Percentiles rank a stretch among this genome's conserved stretches.
phyloP scores from a whole-genome alignment of 2,329 filamentous ascomycete genomes.

The Epichloe baconii region DNA sequence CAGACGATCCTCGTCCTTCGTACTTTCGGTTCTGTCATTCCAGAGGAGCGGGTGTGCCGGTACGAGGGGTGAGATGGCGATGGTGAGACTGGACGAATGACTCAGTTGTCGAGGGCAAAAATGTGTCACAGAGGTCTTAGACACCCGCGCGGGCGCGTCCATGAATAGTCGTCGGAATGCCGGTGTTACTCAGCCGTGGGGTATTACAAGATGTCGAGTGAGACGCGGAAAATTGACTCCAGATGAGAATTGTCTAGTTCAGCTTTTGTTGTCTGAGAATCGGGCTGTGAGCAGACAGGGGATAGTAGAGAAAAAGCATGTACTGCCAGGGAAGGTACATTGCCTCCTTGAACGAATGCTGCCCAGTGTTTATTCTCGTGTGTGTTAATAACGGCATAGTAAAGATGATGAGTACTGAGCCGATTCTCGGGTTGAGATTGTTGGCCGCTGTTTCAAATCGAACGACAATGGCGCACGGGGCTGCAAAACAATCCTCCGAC shows the following conservation, averaged over 20 bases:
- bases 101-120: neutral
- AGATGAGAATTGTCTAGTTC: no score
- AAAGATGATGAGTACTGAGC: no score
- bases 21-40: slow-evolving; percentile 7
- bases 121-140: neutral
- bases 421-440: no score
- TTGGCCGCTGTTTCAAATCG: neutral
- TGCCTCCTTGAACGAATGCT: no score
- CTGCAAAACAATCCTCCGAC: neutral
- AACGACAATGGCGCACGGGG: neutral
- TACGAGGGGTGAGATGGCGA: neutral
- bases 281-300: no score
- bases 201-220: no score
- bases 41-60: neutral
- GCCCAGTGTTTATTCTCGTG: no score
- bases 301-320: no score
- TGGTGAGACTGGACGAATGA: neutral
- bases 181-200: neutral
- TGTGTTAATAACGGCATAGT: no score
- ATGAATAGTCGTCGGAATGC: neutral
- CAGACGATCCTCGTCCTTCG: slow-evolving; percentile 55
- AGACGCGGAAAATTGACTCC: no score
- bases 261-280: no score
- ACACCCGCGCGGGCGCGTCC: neutral
- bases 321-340: no score